phyloP scores from a whole-genome alignment of 202 grass and related monocot genomes.

The Zoysia matrella region DNA sequence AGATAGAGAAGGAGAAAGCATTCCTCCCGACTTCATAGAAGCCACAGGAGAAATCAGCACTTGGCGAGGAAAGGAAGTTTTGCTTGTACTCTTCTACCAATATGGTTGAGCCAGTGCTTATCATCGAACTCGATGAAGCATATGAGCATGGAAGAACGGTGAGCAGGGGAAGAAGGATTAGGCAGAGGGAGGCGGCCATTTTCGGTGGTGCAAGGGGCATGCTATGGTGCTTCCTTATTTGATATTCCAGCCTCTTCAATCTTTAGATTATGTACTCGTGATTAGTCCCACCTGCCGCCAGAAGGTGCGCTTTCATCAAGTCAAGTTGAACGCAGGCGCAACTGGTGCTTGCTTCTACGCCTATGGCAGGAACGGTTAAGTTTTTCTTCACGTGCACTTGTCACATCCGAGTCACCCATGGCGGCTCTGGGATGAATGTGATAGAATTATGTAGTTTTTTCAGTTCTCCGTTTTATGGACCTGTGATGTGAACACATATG shows the following conservation, averaged over 20 bases:
- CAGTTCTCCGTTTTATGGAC: neutral
- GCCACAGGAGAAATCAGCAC: constrained; percentile 66
- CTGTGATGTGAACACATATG: neutral
- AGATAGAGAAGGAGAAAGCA: constrained; percentile 73
- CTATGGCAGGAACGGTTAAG: constrained; percentile 1
- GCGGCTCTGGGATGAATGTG: constrained; percentile 9
- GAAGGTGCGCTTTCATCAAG: neutral
- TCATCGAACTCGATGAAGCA: constrained; percentile 29
- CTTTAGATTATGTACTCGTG: neutral
- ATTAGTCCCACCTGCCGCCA: constrained; percentile 26
- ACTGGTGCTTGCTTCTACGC: constrained; percentile 3
- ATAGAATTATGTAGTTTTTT: neutral
- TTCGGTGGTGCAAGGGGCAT: constrained; percentile 25
- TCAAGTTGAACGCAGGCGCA: constrained; percentile 7
- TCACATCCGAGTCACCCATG: constrained; percentile 4
- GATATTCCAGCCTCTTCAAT: neutral
- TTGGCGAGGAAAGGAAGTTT: constrained; percentile 64
- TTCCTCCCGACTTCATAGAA: constrained; percentile 62
- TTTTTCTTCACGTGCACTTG: neutral
- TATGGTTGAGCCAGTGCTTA: constrained; percentile 49
- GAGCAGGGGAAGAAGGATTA: constrained; percentile 46
- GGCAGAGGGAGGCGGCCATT: constrained; percentile 37
- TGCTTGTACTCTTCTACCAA: constrained; percentile 52
- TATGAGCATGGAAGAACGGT: constrained; percentile 39
- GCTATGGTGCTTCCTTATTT: constrained; percentile 30